Evolutionary conservation across 2,329 filamentous ascomycete species (phyloP), one percentile per base, ranked within the genome.

Genomic region (Aureobasidium musti): DNA sequence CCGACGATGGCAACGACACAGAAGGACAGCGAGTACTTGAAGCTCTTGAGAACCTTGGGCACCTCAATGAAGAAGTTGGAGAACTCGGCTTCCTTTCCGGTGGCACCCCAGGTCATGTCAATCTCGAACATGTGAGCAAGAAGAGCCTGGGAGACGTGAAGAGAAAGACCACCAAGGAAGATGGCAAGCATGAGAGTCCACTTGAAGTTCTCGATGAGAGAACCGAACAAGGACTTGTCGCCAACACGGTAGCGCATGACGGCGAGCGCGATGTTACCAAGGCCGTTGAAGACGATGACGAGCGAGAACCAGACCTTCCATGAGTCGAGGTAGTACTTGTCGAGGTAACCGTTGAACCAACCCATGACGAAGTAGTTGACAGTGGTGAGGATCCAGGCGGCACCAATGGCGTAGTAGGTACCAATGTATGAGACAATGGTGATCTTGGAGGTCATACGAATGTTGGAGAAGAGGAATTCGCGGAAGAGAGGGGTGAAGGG

Each of bases 21-120:
- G 71, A 91, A 86, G 54, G 85, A 74, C 76, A 91, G 90, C 65
- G 83, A 86, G 77, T 86, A 91, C 80, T 89, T 92, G 83, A 94
- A 94, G 77, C 86, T 88, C 78, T 88, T 89, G 60, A 94, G 76
- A 47, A 96, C 90, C 75, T 89, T 90, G 39, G 89, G 89, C 21
- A 93, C 86, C 75, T 95, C 91, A 68, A 91, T 89, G 79, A 93
- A 94, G 79, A 96, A 96, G 77, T 91, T 90, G 30, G 89, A 89
- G 73, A 89, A 88, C 72, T 92, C 89, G 59, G 86, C 86, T 79
- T 96, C 92, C 79, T 96, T 96, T 47, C 88, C 85, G 0, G 92
- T 96, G 1, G 91, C 87, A 60, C 91, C 91, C 91, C 91, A 95
- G 3, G 86, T 86, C 89, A 95, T 94, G 78, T 95, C 85, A 74